These are phyloP conservation scores for Pelagomonas calceolata DNA, from an alignment of 108 stramenopile genomes.

Conservation along the genomic window DNA sequence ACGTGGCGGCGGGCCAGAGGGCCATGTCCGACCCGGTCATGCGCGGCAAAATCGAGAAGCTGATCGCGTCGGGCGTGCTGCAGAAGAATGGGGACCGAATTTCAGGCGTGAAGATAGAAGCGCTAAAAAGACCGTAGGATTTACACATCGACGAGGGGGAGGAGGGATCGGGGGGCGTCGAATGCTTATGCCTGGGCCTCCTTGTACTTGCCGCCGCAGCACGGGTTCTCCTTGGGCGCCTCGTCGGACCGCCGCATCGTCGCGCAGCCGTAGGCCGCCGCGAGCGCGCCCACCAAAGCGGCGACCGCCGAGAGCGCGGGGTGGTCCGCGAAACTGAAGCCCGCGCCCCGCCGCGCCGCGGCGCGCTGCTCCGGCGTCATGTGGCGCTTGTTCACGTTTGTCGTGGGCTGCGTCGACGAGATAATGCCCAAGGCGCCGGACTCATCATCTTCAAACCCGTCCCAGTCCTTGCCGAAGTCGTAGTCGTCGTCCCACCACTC, in stretches of 20 bases:
- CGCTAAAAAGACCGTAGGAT: no score
- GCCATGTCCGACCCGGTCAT: slow-evolving; percentile 78
- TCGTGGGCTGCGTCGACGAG: not conserved
- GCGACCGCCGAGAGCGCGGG: not conserved
- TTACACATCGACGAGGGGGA: no score
- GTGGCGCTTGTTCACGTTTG: not conserved
- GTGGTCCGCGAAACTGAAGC: not conserved
- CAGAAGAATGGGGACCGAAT: no score
- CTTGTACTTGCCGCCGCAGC: not conserved
- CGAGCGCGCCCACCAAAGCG: not conserved
- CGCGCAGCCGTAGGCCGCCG: not conserved
- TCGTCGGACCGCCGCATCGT: not conserved
- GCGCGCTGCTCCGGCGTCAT: not conserved
- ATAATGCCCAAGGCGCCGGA: not conserved
- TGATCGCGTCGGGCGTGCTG: slow-evolving; percentile 92
- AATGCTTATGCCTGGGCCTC: not conserved
- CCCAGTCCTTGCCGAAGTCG: not conserved
- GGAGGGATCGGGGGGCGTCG: no score
- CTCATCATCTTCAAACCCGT: not conserved
- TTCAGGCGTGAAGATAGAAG: no score
- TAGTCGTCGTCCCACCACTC: slow-evolving; percentile 2
- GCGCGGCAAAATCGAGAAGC: slow-evolving; percentile 86
- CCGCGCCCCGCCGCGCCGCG: not conserved
- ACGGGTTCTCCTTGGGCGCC: not conserved
- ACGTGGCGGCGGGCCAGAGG: slow-evolving; percentile 61